Evolutionary conservation across 106 monocot genomes (phyloP), one percentile per base, ranked within the genome.

Genomic region (Acorus gramineus): DNA sequence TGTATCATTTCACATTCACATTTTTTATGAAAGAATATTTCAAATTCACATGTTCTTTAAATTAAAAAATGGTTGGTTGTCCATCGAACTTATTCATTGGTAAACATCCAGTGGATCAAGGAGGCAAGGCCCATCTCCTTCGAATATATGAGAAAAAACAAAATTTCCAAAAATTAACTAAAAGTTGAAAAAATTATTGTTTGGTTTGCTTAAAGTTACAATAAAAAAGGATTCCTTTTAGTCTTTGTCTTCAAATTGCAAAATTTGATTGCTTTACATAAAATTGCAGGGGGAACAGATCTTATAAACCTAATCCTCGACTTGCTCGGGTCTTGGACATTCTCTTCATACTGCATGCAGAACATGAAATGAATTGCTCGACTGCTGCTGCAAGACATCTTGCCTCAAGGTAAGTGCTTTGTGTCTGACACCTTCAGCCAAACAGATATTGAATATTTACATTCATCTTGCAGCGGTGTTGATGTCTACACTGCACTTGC

Each of bases 341-440:
- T 75, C 89, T 95, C 44, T 90, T 90, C 78, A 95, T 95, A 56
- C 68, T 95, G 12, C 94, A 95, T 70, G 89, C 94, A 4, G 94
- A 94, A 68, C 94, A 94, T 84, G 94, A 89, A 68, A 94, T 89
- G 89, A 94, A 94, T 62, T 94, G 94, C 66, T 94, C 94, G 46
- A 90, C 89, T 3, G 83, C 94, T 81, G 94, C 89, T 76, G 89
- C 80, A 60, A 86, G 94, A 65, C 94, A 94, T 80, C 82, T 94
- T 77, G 83, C 94, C 62, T 94, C 94, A 14, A 90, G 94, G 94
- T 89, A 72, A 49, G 10, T 42, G 66, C 43, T 56, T 46, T 52
- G 50, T 28, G 56, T 51, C 13, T 51, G 5, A 45, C 4, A 3
- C 44, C 56, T 11, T 49, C 3, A 55, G 6, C 5, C 44, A 3